Conservation (phyloP, 345 rosid species). For the Corchorus olitorius region DNA sequence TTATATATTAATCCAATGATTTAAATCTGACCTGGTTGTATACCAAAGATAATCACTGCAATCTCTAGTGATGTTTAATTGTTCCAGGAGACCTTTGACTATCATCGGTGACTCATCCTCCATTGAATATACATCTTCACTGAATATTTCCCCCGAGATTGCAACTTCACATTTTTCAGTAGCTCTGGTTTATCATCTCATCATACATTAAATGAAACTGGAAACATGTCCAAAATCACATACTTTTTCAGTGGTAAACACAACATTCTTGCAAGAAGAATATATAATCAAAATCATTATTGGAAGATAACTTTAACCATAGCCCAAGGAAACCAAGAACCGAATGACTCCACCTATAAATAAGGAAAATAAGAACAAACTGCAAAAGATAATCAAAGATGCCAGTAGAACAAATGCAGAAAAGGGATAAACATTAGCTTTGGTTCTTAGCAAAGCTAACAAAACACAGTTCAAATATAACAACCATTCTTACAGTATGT, state of each 20-base stretch:
- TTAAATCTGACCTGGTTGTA: slow-evolving; percentile 49
- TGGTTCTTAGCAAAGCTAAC: no score
- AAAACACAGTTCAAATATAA: no score
- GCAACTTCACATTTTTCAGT: slow-evolving; percentile 31
- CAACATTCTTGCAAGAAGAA: slow-evolving; percentile 71
- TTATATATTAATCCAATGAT: background rate
- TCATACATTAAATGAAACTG: background rate
- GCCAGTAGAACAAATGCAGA: no score
- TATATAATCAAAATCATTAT: no score
- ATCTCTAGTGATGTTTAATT: slow-evolving; percentile 63
- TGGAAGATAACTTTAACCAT: no score
- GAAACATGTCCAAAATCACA: slow-evolving; percentile 13
- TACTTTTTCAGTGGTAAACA: slow-evolving; percentile 77
- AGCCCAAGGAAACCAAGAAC: no score
- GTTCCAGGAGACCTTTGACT: slow-evolving; percentile 57
- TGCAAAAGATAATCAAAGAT: no score
- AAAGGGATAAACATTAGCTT: no score
- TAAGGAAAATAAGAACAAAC: no score
- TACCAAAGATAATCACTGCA: slow-evolving; percentile 74
- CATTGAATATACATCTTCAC: slow-evolving; percentile 47
- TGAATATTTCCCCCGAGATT: slow-evolving; percentile 54
- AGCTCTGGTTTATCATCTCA: slow-evolving; percentile 24
- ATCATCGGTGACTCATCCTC: slow-evolving; percentile 40
- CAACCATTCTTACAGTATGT: no score
- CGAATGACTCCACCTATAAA: no score